Conservation (phyloP, 2,329 filamentous ascomycete species). For the Ceratocystis huliohia region DNA sequence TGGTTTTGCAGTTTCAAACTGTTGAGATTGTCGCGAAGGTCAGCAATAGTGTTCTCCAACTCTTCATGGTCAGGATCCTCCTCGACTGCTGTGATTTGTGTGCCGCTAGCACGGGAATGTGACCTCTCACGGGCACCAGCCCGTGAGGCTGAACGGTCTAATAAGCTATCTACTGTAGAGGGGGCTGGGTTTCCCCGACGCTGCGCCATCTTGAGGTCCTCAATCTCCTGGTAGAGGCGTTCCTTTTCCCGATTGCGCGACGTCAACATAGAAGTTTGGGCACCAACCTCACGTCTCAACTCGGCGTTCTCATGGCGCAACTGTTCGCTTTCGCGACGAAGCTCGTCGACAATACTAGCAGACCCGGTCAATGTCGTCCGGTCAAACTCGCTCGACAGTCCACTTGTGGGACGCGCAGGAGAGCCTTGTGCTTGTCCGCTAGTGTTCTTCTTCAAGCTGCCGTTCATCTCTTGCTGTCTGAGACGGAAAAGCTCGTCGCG, state of each 20-base stretch:
- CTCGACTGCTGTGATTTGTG: slow-evolving; percentile 45
- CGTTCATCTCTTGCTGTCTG: slow-evolving; percentile 39
- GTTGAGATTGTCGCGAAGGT: slow-evolving; percentile 75
- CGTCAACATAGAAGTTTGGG: slow-evolving; percentile 94
- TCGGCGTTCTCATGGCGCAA: slow-evolving; percentile 87
- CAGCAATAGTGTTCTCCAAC: slow-evolving; percentile 69
- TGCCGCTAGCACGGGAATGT: slow-evolving; percentile 60
- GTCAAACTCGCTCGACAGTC: slow-evolving; percentile 37
- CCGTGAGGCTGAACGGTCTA: slow-evolving; percentile 87
- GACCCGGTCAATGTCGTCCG: slow-evolving; percentile 41
- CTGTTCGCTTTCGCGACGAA: slow-evolving; percentile 56
- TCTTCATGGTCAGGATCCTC: slow-evolving; percentile 75
- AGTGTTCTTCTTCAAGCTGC: slow-evolving; percentile 36
- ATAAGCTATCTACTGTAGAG: slow-evolving; percentile 71
- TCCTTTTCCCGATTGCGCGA: slow-evolving; percentile 93
- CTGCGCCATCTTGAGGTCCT: slow-evolving; percentile 82
- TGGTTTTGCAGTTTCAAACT: slow-evolving; percentile 81
- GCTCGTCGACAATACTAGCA: slow-evolving; percentile 63
- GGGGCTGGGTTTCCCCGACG: slow-evolving; percentile 49
- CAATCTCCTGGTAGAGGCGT: slow-evolving; percentile 88
- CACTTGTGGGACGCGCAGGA: slow-evolving; percentile 39
- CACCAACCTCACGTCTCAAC: slow-evolving; percentile 78
- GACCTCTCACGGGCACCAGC: slow-evolving; percentile 57
- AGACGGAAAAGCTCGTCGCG: slow-evolving; percentile 73
- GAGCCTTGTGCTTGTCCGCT: slow-evolving; percentile 34